phyloP scores from a whole-genome alignment of 345 rosid genomes.

The Linum usitatissimum region DNA sequence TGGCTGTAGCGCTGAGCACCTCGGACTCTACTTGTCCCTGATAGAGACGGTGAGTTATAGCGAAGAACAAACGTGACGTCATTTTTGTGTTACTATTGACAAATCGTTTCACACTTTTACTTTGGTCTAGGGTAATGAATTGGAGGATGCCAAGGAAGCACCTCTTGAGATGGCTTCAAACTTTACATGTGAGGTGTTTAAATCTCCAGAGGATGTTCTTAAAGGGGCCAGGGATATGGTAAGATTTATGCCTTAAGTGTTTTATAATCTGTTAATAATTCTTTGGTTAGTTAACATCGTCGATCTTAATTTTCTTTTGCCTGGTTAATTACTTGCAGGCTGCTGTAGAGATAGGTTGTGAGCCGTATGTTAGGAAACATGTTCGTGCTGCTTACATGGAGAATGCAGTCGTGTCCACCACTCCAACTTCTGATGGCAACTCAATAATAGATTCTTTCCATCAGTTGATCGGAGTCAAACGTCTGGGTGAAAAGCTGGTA shows the following conservation, averaged over 20 bases:
- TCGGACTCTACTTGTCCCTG: conserved; percentile 62
- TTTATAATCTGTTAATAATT: too few relatives aligned
- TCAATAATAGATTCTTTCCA: conserved; percentile 80
- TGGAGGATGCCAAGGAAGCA: conserved; percentile 89
- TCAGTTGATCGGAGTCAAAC: conserved; percentile 80
- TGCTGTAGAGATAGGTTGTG: conserved; percentile 93
- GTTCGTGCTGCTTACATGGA: conserved; percentile 71
- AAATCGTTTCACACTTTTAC: conserved; percentile 10
- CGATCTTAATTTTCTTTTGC: too few relatives aligned
- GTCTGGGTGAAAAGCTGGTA: conserved; percentile 89
- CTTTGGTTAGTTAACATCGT: too few relatives aligned
- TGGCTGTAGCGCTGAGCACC: conserved; percentile 83
- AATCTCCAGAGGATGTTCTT: conserved; percentile 78
- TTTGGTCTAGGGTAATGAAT: conserved; percentile 44
- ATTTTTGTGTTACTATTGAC: conserved; percentile 10
- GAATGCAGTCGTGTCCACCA: conserved; percentile 75
- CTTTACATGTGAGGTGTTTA: conserved; percentile 86
- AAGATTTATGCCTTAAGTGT: conserved; percentile 14
- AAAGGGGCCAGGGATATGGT: conserved; percentile 99
- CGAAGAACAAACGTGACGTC: neutral
- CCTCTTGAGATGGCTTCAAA: conserved; percentile 91
- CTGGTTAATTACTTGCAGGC: conserved; percentile 54
- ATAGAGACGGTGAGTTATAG: conserved; percentile 46
- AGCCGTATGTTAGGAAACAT: conserved; percentile 73
- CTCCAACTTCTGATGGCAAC: conserved; percentile 80